Evolutionary conservation across 148 eudicot genomes (phyloP).

Genomic region (Vaccinium vitisidaea): DNA sequence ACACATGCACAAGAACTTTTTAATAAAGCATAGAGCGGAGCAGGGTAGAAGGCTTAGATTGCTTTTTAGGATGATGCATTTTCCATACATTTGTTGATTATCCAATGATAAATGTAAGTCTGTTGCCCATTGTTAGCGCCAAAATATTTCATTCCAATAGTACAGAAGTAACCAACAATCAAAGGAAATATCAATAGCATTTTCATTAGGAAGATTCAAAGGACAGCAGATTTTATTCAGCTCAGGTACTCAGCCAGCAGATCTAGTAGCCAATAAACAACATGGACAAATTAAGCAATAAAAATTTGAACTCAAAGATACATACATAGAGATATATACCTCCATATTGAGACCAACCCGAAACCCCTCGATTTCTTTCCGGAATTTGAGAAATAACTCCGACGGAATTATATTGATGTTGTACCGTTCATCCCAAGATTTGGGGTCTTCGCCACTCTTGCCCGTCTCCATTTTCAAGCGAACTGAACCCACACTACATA

Average conservation of each 20-base stretch:
- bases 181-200: background rate
- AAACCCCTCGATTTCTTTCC: conserved; percentile 59
- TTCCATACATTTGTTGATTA: background rate
- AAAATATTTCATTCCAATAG: background rate
- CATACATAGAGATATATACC: conserved; percentile 32
- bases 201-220: background rate
- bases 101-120: background rate
- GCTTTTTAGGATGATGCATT: background rate
- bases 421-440: conserved; percentile 82
- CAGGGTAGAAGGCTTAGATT: background rate
- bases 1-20: background rate
- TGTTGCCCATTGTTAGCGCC: background rate
- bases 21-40: background rate
- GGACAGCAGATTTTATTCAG: background rate
- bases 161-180: background rate
- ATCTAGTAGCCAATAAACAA: background rate
- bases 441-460: conserved; percentile 44
- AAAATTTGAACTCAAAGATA: background rate
- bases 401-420: conserved; percentile 71
- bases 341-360: conserved; percentile 79
- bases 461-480: conserved; percentile 47
- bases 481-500: conserved; percentile 1
- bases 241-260: background rate
- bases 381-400: conserved; percentile 75
- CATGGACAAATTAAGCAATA: background rate